Evolutionary conservation across 495 filamentous ascomycete species (phyloP), one percentile per base, ranked within the genome.

Genomic region (Clavariopsis aquatica): DNA sequence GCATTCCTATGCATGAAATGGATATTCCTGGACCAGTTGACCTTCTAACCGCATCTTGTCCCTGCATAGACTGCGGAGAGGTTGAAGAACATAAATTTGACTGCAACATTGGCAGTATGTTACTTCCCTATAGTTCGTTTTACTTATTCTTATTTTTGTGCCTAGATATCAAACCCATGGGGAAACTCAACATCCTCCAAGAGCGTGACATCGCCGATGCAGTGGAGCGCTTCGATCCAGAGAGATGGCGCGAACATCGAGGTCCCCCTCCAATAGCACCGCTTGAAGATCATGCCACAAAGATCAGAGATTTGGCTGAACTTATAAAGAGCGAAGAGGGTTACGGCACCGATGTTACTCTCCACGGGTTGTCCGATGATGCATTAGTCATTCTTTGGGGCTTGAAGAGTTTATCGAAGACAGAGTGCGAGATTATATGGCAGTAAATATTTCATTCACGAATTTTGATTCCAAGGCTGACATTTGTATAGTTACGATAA

Each of bases 51-150:
- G 24, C 6, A 19, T 6, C 19, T 17, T 20, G 59, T 15, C 54
- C 28, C 2, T 65, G 62, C 22, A 34, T 65, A 31, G 62, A 65
- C 22, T 65, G 62, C 22, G 55, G 46, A 9, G 43, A 51, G 28
- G 9, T 27, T 8, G 24, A 49, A 29, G 12, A 26, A 2, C 62
- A 65, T 26, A 27, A 8, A 15, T 45, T 8, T 8, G 62, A 59
- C 23, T 65, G 62, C 23, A 10, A 54, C 27, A 56, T 65, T 29
- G 49, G 28, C 17, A 53, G 61, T 64, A 57, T 57, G 61, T 28
- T 22, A 15, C 26, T 22, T 19, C 20, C 9, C 15, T n/a, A 49
- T 23, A 6, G 23, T 47, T 23, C n/a, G 49, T 2, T 9, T 20
- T 27, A 22, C 43, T 12, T 13, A 28, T 31, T 1, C 27, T 49